Conservation (phyloP, 768 basidiomycete genomes). For the Cubamyces lactineus region DNA sequence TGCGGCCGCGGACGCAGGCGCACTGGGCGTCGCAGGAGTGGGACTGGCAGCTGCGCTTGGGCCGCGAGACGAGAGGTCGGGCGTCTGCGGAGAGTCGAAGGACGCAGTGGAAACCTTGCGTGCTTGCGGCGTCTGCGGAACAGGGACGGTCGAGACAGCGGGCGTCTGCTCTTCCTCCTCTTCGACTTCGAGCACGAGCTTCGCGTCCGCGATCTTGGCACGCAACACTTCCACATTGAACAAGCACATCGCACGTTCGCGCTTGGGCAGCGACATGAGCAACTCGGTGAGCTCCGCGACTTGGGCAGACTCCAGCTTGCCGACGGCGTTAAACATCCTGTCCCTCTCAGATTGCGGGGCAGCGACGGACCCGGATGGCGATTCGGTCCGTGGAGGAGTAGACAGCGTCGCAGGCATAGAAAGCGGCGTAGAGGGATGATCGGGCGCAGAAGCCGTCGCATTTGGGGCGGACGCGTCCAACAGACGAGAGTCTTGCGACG, state of each 20-base stretch:
- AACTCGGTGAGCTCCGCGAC: conserved; percentile 73
- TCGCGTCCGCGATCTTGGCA: conserved; percentile 80
- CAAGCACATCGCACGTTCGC: conserved; percentile 88
- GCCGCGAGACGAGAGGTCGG: conserved; percentile 75
- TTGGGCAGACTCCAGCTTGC: conserved; percentile 61
- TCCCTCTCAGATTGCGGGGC: conserved; percentile 75
- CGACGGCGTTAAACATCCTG: conserved; percentile 68
- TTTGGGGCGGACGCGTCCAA: conserved; percentile 63
- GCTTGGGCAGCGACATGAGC: conserved; percentile 84
- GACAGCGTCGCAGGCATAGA: conserved; percentile 76
- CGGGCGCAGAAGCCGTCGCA: conserved; percentile 86
- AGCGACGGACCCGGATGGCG: conserved; percentile 60
- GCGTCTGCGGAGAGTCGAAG: conserved; percentile 65
- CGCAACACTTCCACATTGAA: conserved; percentile 84
- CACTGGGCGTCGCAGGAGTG: conserved; percentile 61
- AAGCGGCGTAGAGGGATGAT: conserved; percentile 85
- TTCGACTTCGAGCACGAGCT: conserved; percentile 75
- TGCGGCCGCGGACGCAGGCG: conserved; percentile 28
- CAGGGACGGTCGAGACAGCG: conserved; percentile 41
- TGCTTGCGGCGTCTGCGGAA: conserved; percentile 62
- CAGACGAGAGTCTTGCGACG: conserved; percentile 73
- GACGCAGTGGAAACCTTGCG: conserved; percentile 50
- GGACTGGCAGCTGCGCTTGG: conserved; percentile 75
- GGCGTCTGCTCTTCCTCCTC: conserved; percentile 54
- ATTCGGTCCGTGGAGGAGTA: conserved; percentile 83